Evolutionary conservation across 768 basidiomycete species (phyloP).

Genomic region (Leucocoprinus birnbaumii): DNA sequence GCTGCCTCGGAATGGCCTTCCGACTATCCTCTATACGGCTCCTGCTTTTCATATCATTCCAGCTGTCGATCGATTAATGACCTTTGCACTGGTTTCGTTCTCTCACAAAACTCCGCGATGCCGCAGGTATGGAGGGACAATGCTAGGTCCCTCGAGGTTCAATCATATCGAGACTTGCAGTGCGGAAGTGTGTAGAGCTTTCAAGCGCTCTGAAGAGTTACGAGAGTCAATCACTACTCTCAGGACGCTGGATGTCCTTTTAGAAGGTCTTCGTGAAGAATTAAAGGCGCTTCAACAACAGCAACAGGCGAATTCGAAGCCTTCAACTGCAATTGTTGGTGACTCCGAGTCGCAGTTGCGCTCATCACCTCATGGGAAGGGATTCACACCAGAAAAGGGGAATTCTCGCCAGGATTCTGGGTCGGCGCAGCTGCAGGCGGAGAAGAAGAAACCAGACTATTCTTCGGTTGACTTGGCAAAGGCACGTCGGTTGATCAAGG

Average conservation of each 20-base stretch:
- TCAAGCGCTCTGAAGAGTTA: constrained; percentile 66
- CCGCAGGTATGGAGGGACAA: constrained; percentile 79
- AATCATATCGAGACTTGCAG: constrained; percentile 76
- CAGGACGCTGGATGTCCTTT: constrained; percentile 55
- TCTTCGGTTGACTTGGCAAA: constrained; percentile 55
- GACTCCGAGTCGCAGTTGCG: neutral
- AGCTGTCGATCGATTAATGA: no score
- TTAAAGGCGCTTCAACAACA: constrained; percentile 20
- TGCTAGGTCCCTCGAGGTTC: constrained; percentile 77
- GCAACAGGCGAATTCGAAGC: neutral
- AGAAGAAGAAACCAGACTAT: constrained; percentile 44
- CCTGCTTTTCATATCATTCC: neutral
- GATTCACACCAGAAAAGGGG: neutral
- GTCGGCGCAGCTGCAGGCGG: neutral
- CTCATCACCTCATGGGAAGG: constrained; percentile 3
- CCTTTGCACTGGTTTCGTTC: neutral
- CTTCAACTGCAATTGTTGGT: neutral
- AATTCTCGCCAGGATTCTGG: neutral
- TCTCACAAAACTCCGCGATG: neutral
- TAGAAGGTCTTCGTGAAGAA: constrained; percentile 53
- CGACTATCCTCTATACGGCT: neutral
- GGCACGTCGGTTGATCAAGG: constrained; percentile 63
- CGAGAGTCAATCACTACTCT: constrained; percentile 58
- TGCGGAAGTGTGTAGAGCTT: constrained; percentile 67
- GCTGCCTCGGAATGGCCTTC: neutral